These are phyloP conservation scores for Corynespora cassiicola DNA, from an alignment of 2,329 filamentous ascomycete genomes.

Conservation along the genomic window DNA sequence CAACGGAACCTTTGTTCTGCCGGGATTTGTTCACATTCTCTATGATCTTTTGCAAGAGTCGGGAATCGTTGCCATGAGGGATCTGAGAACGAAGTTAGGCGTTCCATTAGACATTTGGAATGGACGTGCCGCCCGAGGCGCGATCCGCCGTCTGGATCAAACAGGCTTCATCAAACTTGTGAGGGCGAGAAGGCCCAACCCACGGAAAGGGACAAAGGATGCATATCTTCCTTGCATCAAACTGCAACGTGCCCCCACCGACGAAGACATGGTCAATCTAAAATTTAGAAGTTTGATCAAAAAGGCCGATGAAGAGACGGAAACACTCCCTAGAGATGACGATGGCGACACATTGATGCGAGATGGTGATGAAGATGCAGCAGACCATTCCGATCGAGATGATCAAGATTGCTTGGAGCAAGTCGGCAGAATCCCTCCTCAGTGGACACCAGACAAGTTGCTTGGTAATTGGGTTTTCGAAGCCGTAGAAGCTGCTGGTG, in stretches of 20 bases:
- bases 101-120: conserved; percentile 44
- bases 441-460: conserved; percentile 62
- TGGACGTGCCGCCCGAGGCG: conserved; percentile 46
- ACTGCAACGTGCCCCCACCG: conserved; percentile 45
- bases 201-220: conserved; percentile 31
- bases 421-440: conserved; percentile 49
- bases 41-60: conserved; percentile 58
- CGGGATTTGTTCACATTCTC: conserved; percentile 56
- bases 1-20: conserved; percentile 53
- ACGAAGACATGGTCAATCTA: conserved; percentile 42
- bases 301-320: conserved; percentile 16
- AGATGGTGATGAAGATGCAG: conserved; percentile 39
- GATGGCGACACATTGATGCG: conserved; percentile 37
- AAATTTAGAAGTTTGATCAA: conserved; percentile 33
- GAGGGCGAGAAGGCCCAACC: conserved; percentile 37
- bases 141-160: conserved; percentile 48
- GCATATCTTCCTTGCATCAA: conserved; percentile 47
- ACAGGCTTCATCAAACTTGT: conserved; percentile 48
- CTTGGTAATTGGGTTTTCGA: conserved; percentile 61
- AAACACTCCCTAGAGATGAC: conserved; percentile 35
- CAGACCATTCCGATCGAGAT: conserved; percentile 24
- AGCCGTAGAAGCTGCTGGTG: conserved; percentile 54
- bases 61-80: conserved; percentile 58
- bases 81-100: conserved; percentile 57
- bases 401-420: conserved; percentile 34